Conservation (phyloP, 805 yeast species). For the Komagataella phaffii region DNA sequence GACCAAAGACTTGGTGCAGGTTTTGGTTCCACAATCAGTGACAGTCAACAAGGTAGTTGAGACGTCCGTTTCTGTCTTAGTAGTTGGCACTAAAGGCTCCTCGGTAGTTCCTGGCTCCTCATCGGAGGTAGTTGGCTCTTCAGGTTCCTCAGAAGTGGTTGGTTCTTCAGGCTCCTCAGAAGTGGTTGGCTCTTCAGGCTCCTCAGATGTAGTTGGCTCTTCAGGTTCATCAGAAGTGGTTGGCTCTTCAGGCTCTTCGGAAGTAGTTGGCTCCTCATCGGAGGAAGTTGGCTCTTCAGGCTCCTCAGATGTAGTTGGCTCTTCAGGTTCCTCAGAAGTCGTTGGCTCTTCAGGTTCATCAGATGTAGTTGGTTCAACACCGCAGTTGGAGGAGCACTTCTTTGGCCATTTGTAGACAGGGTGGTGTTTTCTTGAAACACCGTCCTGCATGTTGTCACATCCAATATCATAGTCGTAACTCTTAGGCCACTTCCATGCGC, state of each 20-base stretch:
- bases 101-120: too few species aligned
- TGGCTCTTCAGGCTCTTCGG: background rate
- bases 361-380: background rate
- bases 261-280: background rate
- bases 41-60: background rate
- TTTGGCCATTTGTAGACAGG: background rate
- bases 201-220: background rate
- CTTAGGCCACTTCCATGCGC: background rate
- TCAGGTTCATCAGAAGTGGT: background rate
- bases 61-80: background rate
- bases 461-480: background rate
- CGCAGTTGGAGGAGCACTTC: background rate
- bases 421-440: background rate
- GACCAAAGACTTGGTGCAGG: background rate
- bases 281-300: background rate
- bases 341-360: background rate
- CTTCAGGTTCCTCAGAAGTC: background rate
- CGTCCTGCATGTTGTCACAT: background rate
- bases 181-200: background rate
- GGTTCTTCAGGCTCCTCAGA: background rate
- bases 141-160: background rate
- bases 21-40: background rate
- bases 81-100: background rate
- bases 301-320: background rate
- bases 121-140: too few species aligned